These are phyloP conservation scores for Aspergillus tamarii DNA, from an alignment of 2,329 filamentous ascomycete genomes.

Conservation along the genomic window DNA sequence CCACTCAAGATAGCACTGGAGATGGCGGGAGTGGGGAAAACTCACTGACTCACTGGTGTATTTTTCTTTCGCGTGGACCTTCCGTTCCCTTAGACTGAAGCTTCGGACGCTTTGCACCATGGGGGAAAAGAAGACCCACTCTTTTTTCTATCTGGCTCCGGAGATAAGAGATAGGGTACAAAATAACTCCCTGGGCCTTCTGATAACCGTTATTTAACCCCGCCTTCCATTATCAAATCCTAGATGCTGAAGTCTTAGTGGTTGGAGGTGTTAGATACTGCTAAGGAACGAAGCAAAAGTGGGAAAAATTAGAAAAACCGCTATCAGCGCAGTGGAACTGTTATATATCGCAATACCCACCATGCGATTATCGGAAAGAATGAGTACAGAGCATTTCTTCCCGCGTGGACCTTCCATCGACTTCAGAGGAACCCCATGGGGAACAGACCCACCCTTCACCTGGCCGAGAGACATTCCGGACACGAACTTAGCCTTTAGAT, in stretches of 20 bases:
- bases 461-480: not conserved
- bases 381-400: not conserved
- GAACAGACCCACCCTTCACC: conserved; percentile 4
- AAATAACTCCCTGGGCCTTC: too few species aligned
- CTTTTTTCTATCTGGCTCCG: not conserved
- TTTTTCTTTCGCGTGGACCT: conserved; percentile 1
- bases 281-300: not conserved
- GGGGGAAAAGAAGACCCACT: conserved; percentile 5
- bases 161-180: not conserved
- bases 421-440: conserved; percentile 4
- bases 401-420: conserved; percentile 19
- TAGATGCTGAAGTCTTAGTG: not conserved
- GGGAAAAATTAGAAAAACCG: too few species aligned
- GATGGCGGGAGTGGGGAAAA: not conserved
- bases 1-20: not conserved
- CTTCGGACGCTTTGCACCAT: not conserved
- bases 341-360: not conserved
- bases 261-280: not conserved
- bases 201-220: not conserved
- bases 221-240: not conserved
- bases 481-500: conserved; percentile 9
- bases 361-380: not conserved
- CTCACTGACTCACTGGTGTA: not conserved
- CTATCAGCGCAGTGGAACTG: not conserved
- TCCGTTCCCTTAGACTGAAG: not conserved